Base-by-base conservation (phyloP, 768 basidiomycete species). In the Suillus discolor region DNA sequence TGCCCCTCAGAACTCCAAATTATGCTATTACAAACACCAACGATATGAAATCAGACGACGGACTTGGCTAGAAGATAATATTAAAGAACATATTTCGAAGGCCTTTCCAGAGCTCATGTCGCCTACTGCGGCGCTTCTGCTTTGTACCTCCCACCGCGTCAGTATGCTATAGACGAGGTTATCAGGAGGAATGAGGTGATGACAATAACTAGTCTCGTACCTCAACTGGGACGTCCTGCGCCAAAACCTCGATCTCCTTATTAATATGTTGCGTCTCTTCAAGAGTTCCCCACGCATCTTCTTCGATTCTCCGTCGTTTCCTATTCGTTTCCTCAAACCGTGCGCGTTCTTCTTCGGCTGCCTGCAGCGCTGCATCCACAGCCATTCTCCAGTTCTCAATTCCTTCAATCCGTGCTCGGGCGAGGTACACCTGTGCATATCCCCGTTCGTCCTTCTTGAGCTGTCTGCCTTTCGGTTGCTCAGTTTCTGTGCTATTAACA, bases 51-150 rank as follows among this genome's bases (percentile, higher is more conserved):
- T 20, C 59, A 42, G 39, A 41, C 11, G 16, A 42, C 18, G 18
- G 42, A 42, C 28, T 5, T 28, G 39, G 41, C 18, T 60, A 60
- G 39, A 60, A 60, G 59, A 28, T 42, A 36, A 55, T 55, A 55
- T 55, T 55, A 28, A 60, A 60, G 41, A 60, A 60, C 41, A 60
- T 12, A 13, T 42, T 60, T 42, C 59, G 59, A 12, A 60, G 11
- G 59, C 59, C 59, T 42, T 44, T 60, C 59, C 59, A 60, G 41
- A 60, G 59, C 59, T 42, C 59, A 13, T 60, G 59, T 20, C 59
- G 59, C 42, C 59, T 42, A 25, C 57, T 41, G 28, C 59, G 59
- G 18, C 59, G 59, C 41, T 60, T 60, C 41, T 60, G 59, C 41
- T 31, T 60, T 44, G 42, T 31, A 12, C 59, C 59, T 20, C 28